These are phyloP conservation scores for Sesbania bispinosa DNA, from an alignment of 306 rosid genomes.

Conservation along the genomic window DNA sequence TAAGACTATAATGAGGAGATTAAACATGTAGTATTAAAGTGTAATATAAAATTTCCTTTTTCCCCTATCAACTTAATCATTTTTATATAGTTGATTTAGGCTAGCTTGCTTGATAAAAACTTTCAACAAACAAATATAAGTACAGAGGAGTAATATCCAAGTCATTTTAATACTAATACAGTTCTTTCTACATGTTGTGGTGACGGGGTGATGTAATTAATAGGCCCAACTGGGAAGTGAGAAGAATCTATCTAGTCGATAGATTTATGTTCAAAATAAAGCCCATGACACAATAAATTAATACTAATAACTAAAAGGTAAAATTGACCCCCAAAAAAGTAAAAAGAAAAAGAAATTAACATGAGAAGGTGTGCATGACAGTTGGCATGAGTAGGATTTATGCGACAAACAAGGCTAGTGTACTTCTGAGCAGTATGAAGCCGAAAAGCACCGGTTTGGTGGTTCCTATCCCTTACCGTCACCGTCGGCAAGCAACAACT, in stretches of 20 bases:
- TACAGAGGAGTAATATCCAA: neutral
- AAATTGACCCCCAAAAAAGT: neutral
- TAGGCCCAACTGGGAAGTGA: neutral
- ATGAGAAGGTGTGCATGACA: no score
- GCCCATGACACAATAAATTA: neutral
- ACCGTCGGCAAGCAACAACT: constrained; percentile 26
- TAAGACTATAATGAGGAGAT: no score
- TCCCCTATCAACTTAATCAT: no score
- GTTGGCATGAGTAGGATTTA: neutral
- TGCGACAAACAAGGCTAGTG: no score
- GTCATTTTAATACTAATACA: neutral
- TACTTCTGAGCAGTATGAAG: no score
- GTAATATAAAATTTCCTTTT: no score
- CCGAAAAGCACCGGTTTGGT: no score
- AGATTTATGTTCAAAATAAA: neutral
- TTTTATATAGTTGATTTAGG: no score
- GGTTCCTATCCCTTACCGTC: neutral
- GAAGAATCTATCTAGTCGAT: neutral
- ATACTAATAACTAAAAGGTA: neutral
- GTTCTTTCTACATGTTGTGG: neutral
- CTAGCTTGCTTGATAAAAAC: neutral
- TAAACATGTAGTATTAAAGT: no score
- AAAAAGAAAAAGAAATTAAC: no score
- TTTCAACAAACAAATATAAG: neutral
- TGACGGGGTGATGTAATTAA: neutral